Conservation (phyloP, 495 filamentous ascomycete species). For the Parathielavia hyrcaniae region DNA sequence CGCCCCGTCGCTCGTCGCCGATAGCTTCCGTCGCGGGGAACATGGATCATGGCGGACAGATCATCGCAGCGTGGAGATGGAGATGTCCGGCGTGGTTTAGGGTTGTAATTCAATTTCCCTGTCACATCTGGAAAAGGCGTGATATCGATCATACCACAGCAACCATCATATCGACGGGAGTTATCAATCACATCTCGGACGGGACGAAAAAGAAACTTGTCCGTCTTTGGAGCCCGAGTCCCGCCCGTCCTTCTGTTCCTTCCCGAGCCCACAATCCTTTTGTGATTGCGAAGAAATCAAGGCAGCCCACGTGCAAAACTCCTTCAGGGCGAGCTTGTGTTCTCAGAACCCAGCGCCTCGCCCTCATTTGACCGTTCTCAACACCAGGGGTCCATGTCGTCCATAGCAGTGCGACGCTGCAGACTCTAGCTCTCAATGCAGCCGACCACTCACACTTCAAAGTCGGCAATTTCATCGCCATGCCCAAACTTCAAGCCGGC, state of each 20-base stretch:
- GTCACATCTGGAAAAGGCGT: background rate
- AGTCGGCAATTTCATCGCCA: background rate
- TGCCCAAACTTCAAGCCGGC: constrained; percentile 1
- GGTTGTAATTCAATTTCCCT: too few species aligned
- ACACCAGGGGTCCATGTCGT: background rate
- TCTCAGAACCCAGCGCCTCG: background rate
- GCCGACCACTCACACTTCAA: constrained; percentile 10
- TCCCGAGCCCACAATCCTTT: too few species aligned
- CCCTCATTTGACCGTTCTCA: background rate
- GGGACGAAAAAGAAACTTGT: background rate
- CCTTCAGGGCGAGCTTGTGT: background rate
- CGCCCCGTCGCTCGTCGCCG: constrained; percentile 21
- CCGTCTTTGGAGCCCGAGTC: background rate
- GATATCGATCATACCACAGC: background rate
- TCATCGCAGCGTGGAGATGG: constrained; percentile 8
- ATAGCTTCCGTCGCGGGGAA: constrained; percentile 23
- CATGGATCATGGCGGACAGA: constrained; percentile 13
- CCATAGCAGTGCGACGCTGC: constrained; percentile 2
- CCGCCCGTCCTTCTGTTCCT: too few species aligned
- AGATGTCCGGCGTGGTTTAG: constrained; percentile 2
- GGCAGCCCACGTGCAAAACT: constrained; percentile 8
- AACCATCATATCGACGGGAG: background rate
- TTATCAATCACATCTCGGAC: constrained; percentile 1
- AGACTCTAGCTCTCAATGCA: background rate
- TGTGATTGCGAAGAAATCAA: constrained; percentile 13